These are phyloP conservation scores for Cynanchum wilfordii DNA, from an alignment of 257 asterid genomes.

Conservation along the genomic window DNA sequence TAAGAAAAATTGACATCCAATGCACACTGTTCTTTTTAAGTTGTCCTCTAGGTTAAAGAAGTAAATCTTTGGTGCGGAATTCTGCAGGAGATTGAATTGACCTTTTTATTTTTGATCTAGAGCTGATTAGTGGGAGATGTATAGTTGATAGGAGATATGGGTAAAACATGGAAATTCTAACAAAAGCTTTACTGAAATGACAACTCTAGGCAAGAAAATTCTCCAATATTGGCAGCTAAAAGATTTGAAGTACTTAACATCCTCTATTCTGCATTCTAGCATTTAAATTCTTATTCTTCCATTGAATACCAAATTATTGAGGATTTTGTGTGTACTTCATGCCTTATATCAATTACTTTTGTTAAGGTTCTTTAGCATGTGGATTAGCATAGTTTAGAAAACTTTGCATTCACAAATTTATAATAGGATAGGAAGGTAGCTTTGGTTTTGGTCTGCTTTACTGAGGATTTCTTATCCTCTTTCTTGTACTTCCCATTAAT, in stretches of 20 bases:
- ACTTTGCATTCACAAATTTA: neutral
- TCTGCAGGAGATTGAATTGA: neutral
- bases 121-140: neutral
- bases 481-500: neutral
- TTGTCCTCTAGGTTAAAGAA: neutral
- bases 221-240: neutral
- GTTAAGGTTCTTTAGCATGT: neutral
- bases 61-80: neutral
- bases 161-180: neutral
- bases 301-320: neutral
- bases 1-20: neutral
- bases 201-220: neutral
- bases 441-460: neutral
- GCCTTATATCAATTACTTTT: neutral
- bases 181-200: neutral
- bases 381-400: neutral
- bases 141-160: neutral
- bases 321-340: neutral
- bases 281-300: neutral
- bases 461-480: neutral
- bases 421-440: neutral
- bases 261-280: neutral
- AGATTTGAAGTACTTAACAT: neutral
- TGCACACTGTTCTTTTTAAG: too few relatives aligned
- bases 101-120: too few relatives aligned